Conservation (phyloP, 2,329 filamentous ascomycete species). For the Neofusicoccum ribis region DNA sequence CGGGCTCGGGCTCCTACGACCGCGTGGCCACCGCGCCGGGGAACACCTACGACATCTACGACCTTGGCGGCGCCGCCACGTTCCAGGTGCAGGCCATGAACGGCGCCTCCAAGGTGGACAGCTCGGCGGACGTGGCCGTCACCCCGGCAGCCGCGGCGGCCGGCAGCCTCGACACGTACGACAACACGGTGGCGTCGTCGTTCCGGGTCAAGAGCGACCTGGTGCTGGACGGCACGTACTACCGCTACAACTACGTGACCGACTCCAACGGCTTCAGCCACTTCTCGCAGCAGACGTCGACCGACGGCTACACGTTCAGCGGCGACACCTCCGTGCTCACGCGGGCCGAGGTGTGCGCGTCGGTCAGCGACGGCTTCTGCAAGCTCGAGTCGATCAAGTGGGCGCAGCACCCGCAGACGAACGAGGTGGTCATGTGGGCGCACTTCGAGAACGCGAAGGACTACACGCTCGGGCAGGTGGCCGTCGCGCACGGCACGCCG, state of each 20-base stretch:
- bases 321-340: slow-evolving; percentile 23
- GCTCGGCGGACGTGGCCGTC: slow-evolving; percentile 15
- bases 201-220: slow-evolving; percentile 22
- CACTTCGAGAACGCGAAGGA: slow-evolving; percentile 25
- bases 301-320: slow-evolving; percentile 24
- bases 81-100: slow-evolving; percentile 20
- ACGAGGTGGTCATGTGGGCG: slow-evolving; percentile 25
- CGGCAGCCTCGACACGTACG: slow-evolving; percentile 23
- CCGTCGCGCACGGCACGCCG: slow-evolving; percentile 24
- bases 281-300: slow-evolving; percentile 25
- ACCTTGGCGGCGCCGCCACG: slow-evolving; percentile 9
- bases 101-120: slow-evolving; percentile 15
- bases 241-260: slow-evolving; percentile 25
- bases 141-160: slow-evolving; percentile 14
- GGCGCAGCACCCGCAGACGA: slow-evolving; percentile 20
- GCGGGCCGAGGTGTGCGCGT: neutral
- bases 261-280: slow-evolving; percentile 22
- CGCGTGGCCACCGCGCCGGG: slow-evolving; percentile 20
- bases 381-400: slow-evolving; percentile 25
- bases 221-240: slow-evolving; percentile 17
- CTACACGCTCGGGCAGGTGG: slow-evolving; percentile 24
- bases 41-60: slow-evolving; percentile 22
- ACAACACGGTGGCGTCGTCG: slow-evolving; percentile 21
- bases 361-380: slow-evolving; percentile 8
- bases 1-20: slow-evolving; percentile 18